Base-by-base conservation (phyloP, 148 eudicot species). In the Persicaria maculosa region DNA sequence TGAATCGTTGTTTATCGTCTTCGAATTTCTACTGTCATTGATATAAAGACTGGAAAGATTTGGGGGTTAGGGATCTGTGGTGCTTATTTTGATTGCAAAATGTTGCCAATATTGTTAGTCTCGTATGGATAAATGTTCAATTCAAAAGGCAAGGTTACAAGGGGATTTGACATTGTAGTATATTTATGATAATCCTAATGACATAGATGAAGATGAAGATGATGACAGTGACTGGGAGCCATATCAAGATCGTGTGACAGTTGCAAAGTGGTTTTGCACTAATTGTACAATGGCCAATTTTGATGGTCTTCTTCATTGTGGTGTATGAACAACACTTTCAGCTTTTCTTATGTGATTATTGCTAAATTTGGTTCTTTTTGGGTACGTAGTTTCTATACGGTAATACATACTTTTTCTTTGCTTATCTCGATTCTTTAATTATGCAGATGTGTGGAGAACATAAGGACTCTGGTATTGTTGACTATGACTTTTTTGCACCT, bases 221-320 rank as follows among this genome's bases (percentile, higher is more conserved):
- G 99, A 96, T 82, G 40, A 31, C 40, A 85, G 90, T 85, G 99
- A 96, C 72, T 88, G 95, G 90, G 99, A 92, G 20, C 99, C 99
- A 47, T 62, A 81, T 5, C 74, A 81, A 77, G 81, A 76, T 44
- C 83, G 68, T 54, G 50, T 86, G 47, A 81, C 83, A 54, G 77
- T 88, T 81, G 68, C 73, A 12, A 88, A 83, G 83, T 92, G 99
- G 99, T 87, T 85, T 80, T 96, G 99, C 82, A 85, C 82, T 77
- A 96, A 96, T 71, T 96, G 99, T 82, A 96, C 99, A 6, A 84
- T 92, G 94, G 77, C 74, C 64, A 96, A 96, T 80, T 58, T 81
- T 72, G 91, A 84, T 46, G 87, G 80, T 31, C 40, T 31, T 76
- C 78, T 74, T 77, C 78, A 80, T 59, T 96, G 99, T 78, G 86